Evolutionary conservation across 257 asterid species (phyloP), one percentile per base, ranked within the genome.

Genomic region (Penstemon newberryi): DNA sequence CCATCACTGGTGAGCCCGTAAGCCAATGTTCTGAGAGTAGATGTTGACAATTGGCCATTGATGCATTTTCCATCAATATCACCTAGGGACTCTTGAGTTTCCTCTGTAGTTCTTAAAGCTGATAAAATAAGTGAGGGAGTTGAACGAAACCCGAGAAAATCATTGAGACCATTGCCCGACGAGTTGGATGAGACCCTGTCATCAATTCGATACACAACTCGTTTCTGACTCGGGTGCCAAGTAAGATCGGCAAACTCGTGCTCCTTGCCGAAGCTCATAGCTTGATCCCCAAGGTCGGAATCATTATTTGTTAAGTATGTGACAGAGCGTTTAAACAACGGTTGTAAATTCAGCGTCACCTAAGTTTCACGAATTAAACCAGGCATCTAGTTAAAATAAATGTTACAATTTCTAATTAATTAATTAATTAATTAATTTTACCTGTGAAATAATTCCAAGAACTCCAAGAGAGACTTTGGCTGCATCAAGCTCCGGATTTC

Each of bases 381-480:
- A 25, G 33, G 33, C 33, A 25, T 25, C 33, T 25, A 2, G 33
- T 25, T 25, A 25, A 25, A 25, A 25, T 25, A 25, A 25, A 25
- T 25, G 33, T 25, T 25, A 25, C 2, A 43, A 11, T 4, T 7
- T 11, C 4, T 8, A 8, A 49, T 3, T 46, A 46, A 46, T 46
- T 7, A 4, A 47, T 55, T 7, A 13, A 3, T 25, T n/a, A 56
- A 25, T 25, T 9, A 33, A 56, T 55, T 19, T 10, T 70, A 79
- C 95, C 96, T 86, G 85, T 1, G 91, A 77, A 64, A 89, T 82
- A 56, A 89, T 88, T 37, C 96, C 96, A 51, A 89, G 88, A 54
- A 89, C 94, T 45, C 96, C 96, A 3, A 89, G 84, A 3, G 96
- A 89, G 13, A 89, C 79, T 60, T 68, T 81, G 0, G 81, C 96